Evolutionary conservation across 2,329 filamentous ascomycete genomes (phyloP).

Genomic region (Cercospora berteroae): DNA sequence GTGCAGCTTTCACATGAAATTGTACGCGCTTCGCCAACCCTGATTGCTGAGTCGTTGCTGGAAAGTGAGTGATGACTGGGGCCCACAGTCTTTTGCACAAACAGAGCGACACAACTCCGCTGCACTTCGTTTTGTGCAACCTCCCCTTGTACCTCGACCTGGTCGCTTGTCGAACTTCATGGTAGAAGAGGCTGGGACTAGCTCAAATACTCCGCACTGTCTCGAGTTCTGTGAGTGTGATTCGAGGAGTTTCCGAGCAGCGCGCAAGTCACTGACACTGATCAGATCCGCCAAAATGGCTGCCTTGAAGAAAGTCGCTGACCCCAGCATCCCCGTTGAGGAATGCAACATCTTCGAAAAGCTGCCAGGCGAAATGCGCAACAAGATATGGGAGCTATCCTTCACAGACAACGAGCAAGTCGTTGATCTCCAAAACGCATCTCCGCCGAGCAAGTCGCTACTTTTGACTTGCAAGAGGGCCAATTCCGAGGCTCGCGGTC

Average conservation of each 20-base stretch:
- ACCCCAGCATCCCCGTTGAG: background rate
- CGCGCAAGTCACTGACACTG: background rate
- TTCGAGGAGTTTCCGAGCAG: too few species aligned
- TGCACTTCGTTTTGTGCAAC: background rate
- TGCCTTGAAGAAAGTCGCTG: background rate
- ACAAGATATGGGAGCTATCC: conserved; percentile 9
- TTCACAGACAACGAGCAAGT: background rate
- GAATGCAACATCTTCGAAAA: background rate
- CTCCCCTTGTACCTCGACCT: background rate
- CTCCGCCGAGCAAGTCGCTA: background rate
- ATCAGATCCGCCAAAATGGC: background rate
- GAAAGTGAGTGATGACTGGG: background rate
- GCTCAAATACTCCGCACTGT: fast-evolving
- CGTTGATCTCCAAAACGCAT: background rate
- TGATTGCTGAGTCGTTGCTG: background rate
- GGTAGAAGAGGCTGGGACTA: background rate
- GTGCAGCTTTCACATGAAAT: background rate
- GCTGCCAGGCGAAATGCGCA: conserved; percentile 3
- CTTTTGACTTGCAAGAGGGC: conserved; percentile 2
- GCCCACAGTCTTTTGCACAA: background rate
- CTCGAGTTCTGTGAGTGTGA: background rate
- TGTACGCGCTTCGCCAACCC: background rate
- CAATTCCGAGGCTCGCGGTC: background rate
- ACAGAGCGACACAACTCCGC: background rate
- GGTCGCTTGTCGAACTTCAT: background rate